Evolutionary conservation across 306 rosid genomes (phyloP).

Genomic region (Vigna mungo): DNA sequence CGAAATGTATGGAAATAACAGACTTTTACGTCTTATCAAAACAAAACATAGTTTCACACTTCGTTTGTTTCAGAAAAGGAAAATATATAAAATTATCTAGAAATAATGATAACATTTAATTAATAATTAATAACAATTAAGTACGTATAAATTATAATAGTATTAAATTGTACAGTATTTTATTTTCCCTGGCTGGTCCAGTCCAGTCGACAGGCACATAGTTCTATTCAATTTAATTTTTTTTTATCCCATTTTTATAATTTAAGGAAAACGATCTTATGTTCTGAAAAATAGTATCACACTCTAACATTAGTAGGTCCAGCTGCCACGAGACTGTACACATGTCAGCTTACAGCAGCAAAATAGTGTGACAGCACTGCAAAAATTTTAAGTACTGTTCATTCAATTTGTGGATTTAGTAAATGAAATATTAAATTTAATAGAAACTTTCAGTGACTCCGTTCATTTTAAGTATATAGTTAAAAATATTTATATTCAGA

Average conservation of each 20-base stretch:
- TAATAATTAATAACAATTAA: too few relatives aligned
- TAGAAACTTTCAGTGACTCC: too few relatives aligned
- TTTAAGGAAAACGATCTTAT: not conserved
- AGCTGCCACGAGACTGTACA: not conserved
- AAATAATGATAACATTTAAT: too few relatives aligned
- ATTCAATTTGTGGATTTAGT: not conserved
- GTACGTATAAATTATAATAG: too few relatives aligned
- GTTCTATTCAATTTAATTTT: not conserved
- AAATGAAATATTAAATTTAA: not conserved
- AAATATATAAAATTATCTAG: too few relatives aligned
- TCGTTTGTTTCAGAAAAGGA: too few relatives aligned
- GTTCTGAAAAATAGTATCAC: not conserved
- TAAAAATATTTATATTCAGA: too few relatives aligned
- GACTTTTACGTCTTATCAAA: too few relatives aligned
- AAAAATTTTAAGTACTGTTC: not conserved
- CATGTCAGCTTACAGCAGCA: conserved; percentile 8
- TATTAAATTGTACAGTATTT: not conserved
- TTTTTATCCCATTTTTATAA: not conserved
- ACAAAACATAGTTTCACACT: too few relatives aligned
- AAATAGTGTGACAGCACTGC: not conserved
- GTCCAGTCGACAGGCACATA: not conserved
- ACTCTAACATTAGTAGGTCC: not conserved
- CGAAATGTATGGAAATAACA: too few relatives aligned
- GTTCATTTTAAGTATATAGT: not conserved
- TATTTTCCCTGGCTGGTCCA: not conserved